Base-by-base conservation (phyloP, 2,329 filamentous ascomycete genomes). In the Metarhizium robertsii region DNA sequence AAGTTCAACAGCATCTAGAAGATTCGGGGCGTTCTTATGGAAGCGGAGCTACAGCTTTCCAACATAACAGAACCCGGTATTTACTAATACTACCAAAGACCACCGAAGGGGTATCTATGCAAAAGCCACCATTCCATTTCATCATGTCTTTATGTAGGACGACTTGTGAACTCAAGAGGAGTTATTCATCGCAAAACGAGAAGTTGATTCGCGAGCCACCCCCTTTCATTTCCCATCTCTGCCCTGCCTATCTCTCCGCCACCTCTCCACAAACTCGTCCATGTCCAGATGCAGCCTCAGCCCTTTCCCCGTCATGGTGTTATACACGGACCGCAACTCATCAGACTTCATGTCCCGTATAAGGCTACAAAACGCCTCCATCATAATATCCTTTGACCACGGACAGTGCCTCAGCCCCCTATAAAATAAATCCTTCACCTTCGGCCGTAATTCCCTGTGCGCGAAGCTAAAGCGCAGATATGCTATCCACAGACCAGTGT, bases 361-460 rank as follows among this genome's bases (percentile, higher is more conserved):
- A 34, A 79, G 60, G n/a, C 70, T 73, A 40, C 61, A 61, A 62
- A 83, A 82, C 0, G 73, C 79, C 63, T 79, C 74, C 71, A 83
- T 73, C 57, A 77, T 71, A 38, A 79, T 60, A 34, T 69, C 70
- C 65, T 79, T 80, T 5, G 72, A 73, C 71, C 76, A 76, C 0
- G 77, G 77, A 56, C 78, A 80, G 18, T 75, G 70, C 10, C 67
- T 67, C 34, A 80, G 53, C 0, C 75, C 78, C 10, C 74, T 63
- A 59, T 77, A 79, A 55, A 78, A 77, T 2, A 79, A 69, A 3
- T 76, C 75, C 60, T 74, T 79, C 3, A 73, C 73, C 60, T 70
- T 73, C 2, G 66, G 56, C 29, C 70, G 71, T 16, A 72, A 59
- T 58, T 74, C 73, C 52, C 67, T 64, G 16, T 72, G 65, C 7